Percentiles rank a stretch among this genome's conserved stretches.
Conservation (phyloP, 441 rosid genomes). For the Adansonia gregorii region DNA sequence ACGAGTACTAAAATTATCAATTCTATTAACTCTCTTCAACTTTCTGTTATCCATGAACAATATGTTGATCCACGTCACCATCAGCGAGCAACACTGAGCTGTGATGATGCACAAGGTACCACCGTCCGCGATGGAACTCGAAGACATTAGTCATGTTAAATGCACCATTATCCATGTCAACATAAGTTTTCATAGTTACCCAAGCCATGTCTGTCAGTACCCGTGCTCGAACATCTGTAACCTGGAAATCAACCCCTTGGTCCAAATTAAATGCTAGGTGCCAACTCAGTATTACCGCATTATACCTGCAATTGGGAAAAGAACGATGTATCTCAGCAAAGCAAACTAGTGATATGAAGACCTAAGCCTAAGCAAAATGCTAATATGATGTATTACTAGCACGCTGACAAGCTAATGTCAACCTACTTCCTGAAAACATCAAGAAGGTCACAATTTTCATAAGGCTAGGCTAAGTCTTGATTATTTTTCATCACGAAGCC, state of each 20-base stretch:
- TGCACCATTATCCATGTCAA: constrained; percentile 69
- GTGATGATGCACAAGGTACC: constrained; percentile 98
- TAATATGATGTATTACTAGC: not conserved
- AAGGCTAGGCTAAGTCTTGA: not conserved
- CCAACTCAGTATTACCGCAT: constrained; percentile 91
- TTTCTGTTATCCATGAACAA: constrained; percentile 51
- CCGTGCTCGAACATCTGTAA: constrained; percentile 74
- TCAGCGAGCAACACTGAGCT: constrained; percentile 61
- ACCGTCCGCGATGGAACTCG: constrained; percentile 78
- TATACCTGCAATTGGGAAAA: constrained; percentile 52
- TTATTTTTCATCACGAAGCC: not conserved
- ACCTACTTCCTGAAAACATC: not conserved
- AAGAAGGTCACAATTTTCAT: not conserved
- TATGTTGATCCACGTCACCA: constrained; percentile 51
- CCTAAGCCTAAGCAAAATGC: not conserved
- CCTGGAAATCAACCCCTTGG: constrained; percentile 79
- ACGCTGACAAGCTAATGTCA: not conserved
- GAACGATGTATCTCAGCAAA: constrained; percentile 24
- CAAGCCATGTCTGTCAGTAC: constrained; percentile 91
- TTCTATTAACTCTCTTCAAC: constrained; percentile 27
- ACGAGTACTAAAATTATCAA: constrained; percentile 34
- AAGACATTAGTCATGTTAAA: constrained; percentile 79
- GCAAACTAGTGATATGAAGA: not conserved
- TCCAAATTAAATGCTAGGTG: constrained; percentile 85
- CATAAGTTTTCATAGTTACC: constrained; percentile 84